Evolutionary conservation across 495 filamentous ascomycete species (phyloP).

Genomic region (Daldinia caldariorum): DNA sequence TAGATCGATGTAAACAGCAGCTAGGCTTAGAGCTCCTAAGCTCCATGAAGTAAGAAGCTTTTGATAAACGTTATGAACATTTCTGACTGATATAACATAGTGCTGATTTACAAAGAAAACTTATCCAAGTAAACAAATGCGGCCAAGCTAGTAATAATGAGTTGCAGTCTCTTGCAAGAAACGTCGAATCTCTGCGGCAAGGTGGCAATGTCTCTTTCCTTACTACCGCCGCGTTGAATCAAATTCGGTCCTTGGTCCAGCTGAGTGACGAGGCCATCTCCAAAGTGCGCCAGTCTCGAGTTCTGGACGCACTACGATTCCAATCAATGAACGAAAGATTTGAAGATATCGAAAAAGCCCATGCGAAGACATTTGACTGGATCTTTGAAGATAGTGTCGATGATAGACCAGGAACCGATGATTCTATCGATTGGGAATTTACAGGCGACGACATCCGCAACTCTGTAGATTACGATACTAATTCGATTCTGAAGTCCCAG

Average conservation of each 20-base stretch:
- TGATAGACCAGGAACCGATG: no score
- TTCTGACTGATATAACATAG: neutral
- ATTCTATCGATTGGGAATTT: no score
- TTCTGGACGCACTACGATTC: neutral
- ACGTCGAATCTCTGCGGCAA: neutral
- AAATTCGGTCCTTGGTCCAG: neutral
- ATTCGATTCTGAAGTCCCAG: no score
- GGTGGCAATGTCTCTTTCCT: neutral
- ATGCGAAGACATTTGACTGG: neutral
- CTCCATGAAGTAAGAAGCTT: constrained; percentile 29
- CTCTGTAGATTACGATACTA: no score
- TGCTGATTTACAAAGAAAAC: neutral
- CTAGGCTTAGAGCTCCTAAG: constrained; percentile 33
- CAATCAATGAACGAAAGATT: neutral
- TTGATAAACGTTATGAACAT: neutral
- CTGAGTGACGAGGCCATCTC: neutral
- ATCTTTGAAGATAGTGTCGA: neutral
- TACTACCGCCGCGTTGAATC: neutral
- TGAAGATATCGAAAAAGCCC: neutral
- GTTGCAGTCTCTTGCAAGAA: neutral
- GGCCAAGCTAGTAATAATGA: neutral
- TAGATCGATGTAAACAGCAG: constrained; percentile 38
- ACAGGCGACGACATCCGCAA: no score
- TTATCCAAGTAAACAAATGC: neutral
- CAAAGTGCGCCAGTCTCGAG: neutral